phyloP scores from a whole-genome alignment of 2,329 filamentous ascomycete genomes.

The Calonectria pauciramosa region DNA sequence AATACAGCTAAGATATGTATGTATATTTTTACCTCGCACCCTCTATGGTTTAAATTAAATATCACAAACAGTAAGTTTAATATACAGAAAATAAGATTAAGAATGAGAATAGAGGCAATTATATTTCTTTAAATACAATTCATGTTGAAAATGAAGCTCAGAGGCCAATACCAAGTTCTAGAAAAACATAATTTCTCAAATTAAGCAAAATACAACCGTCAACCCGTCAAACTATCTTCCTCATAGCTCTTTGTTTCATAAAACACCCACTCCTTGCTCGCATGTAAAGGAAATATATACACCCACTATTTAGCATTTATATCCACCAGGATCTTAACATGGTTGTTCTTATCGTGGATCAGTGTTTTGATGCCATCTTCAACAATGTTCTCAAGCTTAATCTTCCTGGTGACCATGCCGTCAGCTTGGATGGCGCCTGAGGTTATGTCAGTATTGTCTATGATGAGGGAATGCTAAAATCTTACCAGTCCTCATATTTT shows the following conservation, averaged over 20 bases:
- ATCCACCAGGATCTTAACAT: constrained; percentile 74
- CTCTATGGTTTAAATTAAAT: too few relatives aligned
- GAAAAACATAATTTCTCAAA: neutral
- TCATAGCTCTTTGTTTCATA: neutral
- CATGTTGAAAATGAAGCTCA: too few relatives aligned
- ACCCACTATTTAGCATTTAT: constrained; percentile 36
- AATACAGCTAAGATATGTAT: too few relatives aligned
- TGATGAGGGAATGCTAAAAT: too few relatives aligned
- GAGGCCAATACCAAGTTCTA: neutral
- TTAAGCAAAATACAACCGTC: neutral
- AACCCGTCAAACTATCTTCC: too few relatives aligned
- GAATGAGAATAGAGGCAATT: too few relatives aligned
- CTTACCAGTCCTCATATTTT: constrained; percentile 47
- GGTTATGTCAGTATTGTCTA: constrained; percentile 13
- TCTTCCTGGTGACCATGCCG: constrained; percentile 72
- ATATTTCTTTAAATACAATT: neutral
- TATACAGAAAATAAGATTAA: too few relatives aligned
- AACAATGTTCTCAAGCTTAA: constrained; percentile 68
- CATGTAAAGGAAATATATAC: neutral
- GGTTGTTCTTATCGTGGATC: constrained; percentile 71
- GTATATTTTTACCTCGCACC: too few relatives aligned
- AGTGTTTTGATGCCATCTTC: constrained; percentile 70
- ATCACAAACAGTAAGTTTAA: too few relatives aligned
- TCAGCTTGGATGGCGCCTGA: constrained; percentile 64
- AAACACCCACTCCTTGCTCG: neutral